Evolutionary conservation across 257 asterid species (phyloP), one percentile per base, ranked within the genome.

Genomic region (Nicotiana noctiflora): DNA sequence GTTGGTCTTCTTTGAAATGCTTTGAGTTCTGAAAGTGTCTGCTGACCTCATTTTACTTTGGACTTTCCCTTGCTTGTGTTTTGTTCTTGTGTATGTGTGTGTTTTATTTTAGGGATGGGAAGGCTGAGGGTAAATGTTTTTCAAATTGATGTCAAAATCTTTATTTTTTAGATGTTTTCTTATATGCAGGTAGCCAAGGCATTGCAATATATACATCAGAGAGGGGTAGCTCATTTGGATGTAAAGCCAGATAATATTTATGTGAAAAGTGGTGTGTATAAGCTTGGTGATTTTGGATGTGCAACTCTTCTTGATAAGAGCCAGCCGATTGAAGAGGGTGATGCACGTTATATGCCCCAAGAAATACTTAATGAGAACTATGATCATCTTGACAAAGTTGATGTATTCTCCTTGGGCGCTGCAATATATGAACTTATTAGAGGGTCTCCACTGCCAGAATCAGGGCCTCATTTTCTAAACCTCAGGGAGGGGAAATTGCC

Each of bases 241-340:
- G 92, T 95, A 77, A 95, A 95, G 83, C 98, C 98, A 51, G 99
- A 95, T 60, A 95, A 95, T 82, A 90, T 95, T 79, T 95, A 95
- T 89, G 94, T 93, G 21, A 95, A 91, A 87, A 82, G 85, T 80
- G 97, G 97, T 51, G 86, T 91, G 27, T 92, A 92, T 79, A 93
- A 95, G 89, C 98, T 95, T 21, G 99, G 98, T 8, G 99, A 95
- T 87, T 93, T 95, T 81, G 99, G 99, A 55, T 95, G 98, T 85
- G 97, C 98, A 27, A 93, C 97, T 49, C 94, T 86, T 61, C 86
- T 89, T 55, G 94, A 95, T 84, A 81, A 83, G 83, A 92, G 97
- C 88, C 85, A 92, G 85, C 98, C 98, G 21, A 84, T 93, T 62
- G 99, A 95, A 87, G 99, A 95, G 85, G 99, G 99, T 2, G 99